Base-by-base conservation (phyloP, 805 yeast genomes). In the Candida broadrunensis region DNA sequence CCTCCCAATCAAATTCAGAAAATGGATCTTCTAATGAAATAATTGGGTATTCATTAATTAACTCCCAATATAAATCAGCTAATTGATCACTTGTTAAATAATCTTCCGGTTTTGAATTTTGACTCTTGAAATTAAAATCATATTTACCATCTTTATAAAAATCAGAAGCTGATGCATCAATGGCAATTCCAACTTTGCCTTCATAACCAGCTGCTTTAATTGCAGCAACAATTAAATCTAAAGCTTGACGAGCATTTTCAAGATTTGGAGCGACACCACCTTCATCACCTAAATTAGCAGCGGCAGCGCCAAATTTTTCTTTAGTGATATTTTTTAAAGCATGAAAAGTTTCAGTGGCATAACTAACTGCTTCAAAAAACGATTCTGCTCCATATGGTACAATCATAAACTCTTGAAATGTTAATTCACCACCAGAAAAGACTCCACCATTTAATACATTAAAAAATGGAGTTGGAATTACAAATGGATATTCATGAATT, bases 231-330 rank as follows among this genome's bases (percentile, higher is more conserved):
- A 91, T 88, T 71, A 91, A 83, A 78, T 93, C 97, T 55, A 91
- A 78, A 60, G 98, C 99, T 82, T 91, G 98, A 73, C 81, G 87
- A 67, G 99, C 91, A 58, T 97, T 81, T 55, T 85, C 80, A 56
- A 93, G 83, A 73, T 89, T 88, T 73, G 99, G 99, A 62, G 99
- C 99, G 78, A 91, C 97, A 83, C 99, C 99, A 85, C 99, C 99
- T 81, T 91, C 99, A 75, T 91, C 99, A 83, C 99, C 99, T 67
- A 91, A 99, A 78, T 91, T 91, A 77, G 97, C 98, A 62, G 98
- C 98, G 51, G 95, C 83, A 65, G 88, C 84, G 68, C 99, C 99
- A 85, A 91, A 93, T 72, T 77, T 79, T 83, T 88, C 83, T 83
- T 87, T 87, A 72, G 98, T 85, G 62, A 86, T 75, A 54, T 89